Conservation (phyloP, 208 protist species). For the Trypanosoma cruzi region DNA sequence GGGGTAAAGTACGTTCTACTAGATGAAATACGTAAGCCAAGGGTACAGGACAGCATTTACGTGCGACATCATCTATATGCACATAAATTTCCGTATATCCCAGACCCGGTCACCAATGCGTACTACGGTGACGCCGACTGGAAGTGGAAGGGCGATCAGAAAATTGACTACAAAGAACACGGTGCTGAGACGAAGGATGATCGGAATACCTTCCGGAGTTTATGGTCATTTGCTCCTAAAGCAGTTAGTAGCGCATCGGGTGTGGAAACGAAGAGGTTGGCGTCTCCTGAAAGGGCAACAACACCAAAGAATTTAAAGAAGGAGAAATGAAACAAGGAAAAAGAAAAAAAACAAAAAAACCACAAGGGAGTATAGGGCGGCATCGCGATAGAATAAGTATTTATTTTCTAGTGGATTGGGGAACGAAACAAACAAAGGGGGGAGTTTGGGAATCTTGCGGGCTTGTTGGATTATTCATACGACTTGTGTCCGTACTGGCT, state of each 20-base stretch:
- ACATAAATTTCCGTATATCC: constrained; percentile 84
- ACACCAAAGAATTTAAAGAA: background rate
- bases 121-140: constrained; percentile 78
- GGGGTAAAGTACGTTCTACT: constrained; percentile 81
- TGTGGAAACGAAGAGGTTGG: background rate
- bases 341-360: no score
- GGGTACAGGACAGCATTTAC: constrained; percentile 73
- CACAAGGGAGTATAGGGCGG: no score
- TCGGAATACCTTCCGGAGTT: constrained; percentile 36
- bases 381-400: no score
- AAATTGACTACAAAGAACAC: constrained; percentile 72
- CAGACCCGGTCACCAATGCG: constrained; percentile 70
- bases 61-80: constrained; percentile 74
- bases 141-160: constrained; percentile 84
- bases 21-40: constrained; percentile 81
- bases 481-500: no score
- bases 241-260: constrained; percentile 3
- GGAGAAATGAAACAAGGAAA: background rate
- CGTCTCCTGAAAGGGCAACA: background rate
- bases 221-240: constrained; percentile 34
- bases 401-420: no score
- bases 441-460: no score
- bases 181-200: constrained; percentile 51
- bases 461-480: no score
- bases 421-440: no score